Evolutionary conservation across 768 basidiomycete genomes (phyloP), one percentile per base, ranked within the genome.

Genomic region (Cyclocybe cylindracea): DNA sequence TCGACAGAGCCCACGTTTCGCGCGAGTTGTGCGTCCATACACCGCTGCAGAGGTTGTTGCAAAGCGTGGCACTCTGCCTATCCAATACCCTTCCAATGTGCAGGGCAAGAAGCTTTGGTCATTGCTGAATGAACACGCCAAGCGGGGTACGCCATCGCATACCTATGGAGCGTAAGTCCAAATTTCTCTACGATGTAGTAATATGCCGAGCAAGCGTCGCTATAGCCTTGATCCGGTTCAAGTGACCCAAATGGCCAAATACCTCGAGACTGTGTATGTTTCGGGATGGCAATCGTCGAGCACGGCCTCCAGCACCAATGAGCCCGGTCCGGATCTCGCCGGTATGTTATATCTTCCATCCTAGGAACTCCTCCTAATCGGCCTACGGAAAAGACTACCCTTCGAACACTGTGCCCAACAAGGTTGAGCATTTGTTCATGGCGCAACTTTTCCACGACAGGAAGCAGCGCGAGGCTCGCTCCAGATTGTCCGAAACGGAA

Each of bases 371-470:
- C 16, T 50, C 35, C 52, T 39, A 60, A 24, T 11, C 18, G 33
- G 16, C 39, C 0, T 51, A 13, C 13, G 7, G 4, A 24, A 24
- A 48, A 93, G 95, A 98, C 70, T 98, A 98, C 73, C 97, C 97
- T 2, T 96, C 91, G 44, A 98, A 98, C 77, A 98, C 97, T 16
- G 96, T 98, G 1, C 97, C 97, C 2, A 93, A 92, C 80, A 98
- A 98, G 78, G 97, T 98, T 56, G 93, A 98, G 68, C 97, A 98
- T 57, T 80, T 98, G 47, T 98, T 98, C 83, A 83, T 89, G 79
- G 96, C 97, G 0, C 97, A 98, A 68, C 85, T 98, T 39, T 98
- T 98, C 86, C 97, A 99, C 68, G 97, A 99, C 74, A 88, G 96
- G 58, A 98, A 97, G 71, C 96, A 98, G 68, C 86, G 84, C 48